Evolutionary conservation across 2,329 filamentous ascomycete species (phyloP), one percentile per base, ranked within the genome.

Genomic region (Diplodia seriata): DNA sequence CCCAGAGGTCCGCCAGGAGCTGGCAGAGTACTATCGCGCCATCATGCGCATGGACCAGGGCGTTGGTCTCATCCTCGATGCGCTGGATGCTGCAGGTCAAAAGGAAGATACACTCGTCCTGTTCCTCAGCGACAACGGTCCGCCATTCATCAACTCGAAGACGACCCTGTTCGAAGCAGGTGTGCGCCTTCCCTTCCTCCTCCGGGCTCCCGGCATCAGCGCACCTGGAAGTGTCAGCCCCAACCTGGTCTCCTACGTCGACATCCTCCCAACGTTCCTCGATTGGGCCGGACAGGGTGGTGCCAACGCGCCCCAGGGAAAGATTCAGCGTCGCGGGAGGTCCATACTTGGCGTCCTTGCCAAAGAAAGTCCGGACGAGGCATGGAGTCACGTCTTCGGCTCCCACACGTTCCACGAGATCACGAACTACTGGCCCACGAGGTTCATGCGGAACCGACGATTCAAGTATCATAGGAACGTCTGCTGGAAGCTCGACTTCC

Each of bases 391-490:
- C 12, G 79, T 85, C 8, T 85, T 82, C 68, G 83, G 84, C 18
- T 84, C 82, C 0, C 83, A 85, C 71, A 85, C 84, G 1, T 85
- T 84, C 71, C 83, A 85, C 67, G 83, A 85, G 68, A 74, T 82
- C 2, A 79, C 78, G 6, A 84, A 85, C 70, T 85, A 85, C 73
- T 85, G 80, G 78, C 83, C 84, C 0, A 85, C 83, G 1, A 78
- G 83, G 14, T 81, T 78, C 70, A 74, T 85, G 43, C 81, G 83
- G n/a, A 78, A 73, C 2, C 72, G 71, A 0, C 73, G 74, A 5
- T 84, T 78, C 76, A 85, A 85, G 71, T 85, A 85, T 70, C 83
- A 85, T 70, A 80, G 84, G 18, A 85, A 85, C 59, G 74, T 85
- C 0, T 80, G 80, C 15, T 85, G 81, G 81, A 74, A 77, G 2